phyloP scores from a whole-genome alignment of 2,329 filamentous ascomycete genomes.

The Penicillium concentricum region DNA sequence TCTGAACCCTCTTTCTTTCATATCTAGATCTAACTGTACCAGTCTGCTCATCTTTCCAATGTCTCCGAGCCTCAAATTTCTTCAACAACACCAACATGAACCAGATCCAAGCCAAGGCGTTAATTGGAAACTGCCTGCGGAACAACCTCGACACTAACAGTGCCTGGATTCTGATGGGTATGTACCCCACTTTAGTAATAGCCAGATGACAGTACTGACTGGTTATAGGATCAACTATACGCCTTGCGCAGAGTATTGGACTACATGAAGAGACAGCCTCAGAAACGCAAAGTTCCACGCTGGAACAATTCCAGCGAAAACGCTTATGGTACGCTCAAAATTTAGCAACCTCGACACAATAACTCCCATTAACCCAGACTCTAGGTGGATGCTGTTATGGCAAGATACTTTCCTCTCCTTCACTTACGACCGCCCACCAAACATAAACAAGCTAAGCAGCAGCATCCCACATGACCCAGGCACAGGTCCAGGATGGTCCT shows the following conservation, averaged over 20 bases:
- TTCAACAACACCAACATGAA: constrained; percentile 25
- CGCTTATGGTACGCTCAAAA: not conserved
- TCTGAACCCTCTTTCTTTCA: not conserved
- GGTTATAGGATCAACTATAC: constrained; percentile 20
- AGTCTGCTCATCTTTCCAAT: constrained; percentile 28
- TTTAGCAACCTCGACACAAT: not conserved
- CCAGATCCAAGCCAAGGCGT: constrained; percentile 24
- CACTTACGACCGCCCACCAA: constrained; percentile 24
- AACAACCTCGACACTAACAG: constrained; percentile 27
- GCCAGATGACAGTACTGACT: not conserved
- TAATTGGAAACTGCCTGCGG: constrained; percentile 24
- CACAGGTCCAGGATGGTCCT: constrained; percentile 5
- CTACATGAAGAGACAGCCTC: constrained; percentile 17
- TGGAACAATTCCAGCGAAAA: not conserved
- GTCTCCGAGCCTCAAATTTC: constrained; percentile 25
- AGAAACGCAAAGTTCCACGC: not conserved
- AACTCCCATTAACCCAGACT: not conserved
- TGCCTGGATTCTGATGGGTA: constrained; percentile 27
- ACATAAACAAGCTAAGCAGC: constrained; percentile 9
- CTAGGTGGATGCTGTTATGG: constrained; percentile 23
- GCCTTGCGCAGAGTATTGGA: constrained; percentile 26
- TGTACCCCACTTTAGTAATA: not conserved
- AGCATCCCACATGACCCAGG: constrained; percentile 9
- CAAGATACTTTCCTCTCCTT: constrained; percentile 27
- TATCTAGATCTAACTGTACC: not conserved